Conservation (phyloP, 2,329 filamentous ascomycete genomes). For the Xylaria polymorpha region DNA sequence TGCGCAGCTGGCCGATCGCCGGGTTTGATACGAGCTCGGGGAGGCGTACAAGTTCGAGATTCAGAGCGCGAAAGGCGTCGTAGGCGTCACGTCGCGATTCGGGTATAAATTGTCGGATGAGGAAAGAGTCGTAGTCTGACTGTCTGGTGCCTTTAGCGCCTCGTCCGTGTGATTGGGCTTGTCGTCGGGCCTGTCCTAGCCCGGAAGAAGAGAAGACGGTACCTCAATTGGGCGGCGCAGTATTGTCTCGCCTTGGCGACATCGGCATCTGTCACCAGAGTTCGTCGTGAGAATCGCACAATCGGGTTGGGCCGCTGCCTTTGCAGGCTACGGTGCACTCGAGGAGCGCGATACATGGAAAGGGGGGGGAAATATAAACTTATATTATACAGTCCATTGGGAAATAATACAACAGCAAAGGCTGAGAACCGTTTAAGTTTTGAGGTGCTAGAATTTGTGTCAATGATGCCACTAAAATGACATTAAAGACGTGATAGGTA, state of each 20-base stretch:
- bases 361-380: constrained; percentile 16
- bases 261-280: constrained; percentile 63
- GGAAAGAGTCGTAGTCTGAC: constrained; percentile 89
- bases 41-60: constrained; percentile 89
- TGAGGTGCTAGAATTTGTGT: too few species aligned
- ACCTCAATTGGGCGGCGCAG: constrained; percentile 66
- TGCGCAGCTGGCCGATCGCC: constrained; percentile 87
- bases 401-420: constrained; percentile 5
- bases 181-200: not conserved
- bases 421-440: not conserved
- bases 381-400: constrained; percentile 35
- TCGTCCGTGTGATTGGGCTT: not conserved
- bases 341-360: constrained; percentile 45
- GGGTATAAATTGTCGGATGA: constrained; percentile 87
- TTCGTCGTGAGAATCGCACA: constrained; percentile 46
- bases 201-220: constrained; percentile 27
- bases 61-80: constrained; percentile 89
- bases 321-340: constrained; percentile 41
- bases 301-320: constrained; percentile 38
- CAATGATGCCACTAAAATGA: not conserved
- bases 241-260: constrained; percentile 65
- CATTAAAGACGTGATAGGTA: not conserved
- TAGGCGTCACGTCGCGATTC: constrained; percentile 81
- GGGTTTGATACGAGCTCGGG: constrained; percentile 90
- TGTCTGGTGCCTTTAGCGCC: constrained; percentile 64